Evolutionary conservation across 495 filamentous ascomycete genomes (phyloP).

Genomic region (Jackrogersella minutella): DNA sequence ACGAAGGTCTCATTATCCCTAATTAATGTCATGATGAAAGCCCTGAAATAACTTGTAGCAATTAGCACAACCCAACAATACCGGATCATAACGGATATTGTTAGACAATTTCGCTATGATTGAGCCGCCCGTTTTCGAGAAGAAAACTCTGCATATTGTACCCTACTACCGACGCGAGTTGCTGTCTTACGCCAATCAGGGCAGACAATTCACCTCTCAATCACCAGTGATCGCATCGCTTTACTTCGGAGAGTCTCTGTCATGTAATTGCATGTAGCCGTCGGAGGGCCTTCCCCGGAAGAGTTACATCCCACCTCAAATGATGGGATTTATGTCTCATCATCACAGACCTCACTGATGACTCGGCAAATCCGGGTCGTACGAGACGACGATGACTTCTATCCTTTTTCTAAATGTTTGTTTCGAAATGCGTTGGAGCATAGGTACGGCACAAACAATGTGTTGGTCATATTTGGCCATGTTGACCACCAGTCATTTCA

Average conservation of each 20-base stretch:
- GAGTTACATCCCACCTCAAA: conserved; percentile 20
- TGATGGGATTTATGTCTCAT: conserved; percentile 17
- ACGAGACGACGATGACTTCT: neutral
- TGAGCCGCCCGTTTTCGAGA: neutral
- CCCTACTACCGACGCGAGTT: neutral
- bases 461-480: neutral
- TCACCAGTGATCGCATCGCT: neutral
- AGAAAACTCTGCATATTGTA: neutral
- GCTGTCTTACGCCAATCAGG: neutral
- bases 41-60: no score
- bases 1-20: neutral
- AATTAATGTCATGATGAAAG: neutral
- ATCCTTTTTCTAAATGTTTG: neutral
- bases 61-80: no score
- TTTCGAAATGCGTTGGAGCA: neutral
- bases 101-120: neutral
- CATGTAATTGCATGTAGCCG: neutral
- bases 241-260: neutral
- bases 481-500: neutral
- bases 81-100: neutral
- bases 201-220: neutral
- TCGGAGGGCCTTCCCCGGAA: neutral
- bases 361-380: neutral
- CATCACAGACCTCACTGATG: conserved; percentile 4
- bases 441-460: neutral